Conservation (phyloP, 2,329 filamentous ascomycete species). For the Xylaria sp. region DNA sequence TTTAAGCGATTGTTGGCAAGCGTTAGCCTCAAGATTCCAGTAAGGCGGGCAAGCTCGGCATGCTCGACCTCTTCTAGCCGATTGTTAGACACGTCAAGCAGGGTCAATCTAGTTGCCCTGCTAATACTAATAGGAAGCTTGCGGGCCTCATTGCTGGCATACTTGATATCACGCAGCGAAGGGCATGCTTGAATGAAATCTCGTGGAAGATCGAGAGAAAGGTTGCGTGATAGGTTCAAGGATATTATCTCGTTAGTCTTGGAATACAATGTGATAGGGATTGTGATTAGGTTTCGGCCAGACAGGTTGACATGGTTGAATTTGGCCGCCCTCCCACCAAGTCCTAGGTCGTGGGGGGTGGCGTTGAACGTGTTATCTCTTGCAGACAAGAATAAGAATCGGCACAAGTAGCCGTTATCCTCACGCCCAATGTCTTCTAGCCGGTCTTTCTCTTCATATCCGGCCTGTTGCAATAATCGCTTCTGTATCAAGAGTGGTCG, state of each 20-base stretch:
- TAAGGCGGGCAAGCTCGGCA: conserved; percentile 77
- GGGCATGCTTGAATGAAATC: conserved; percentile 96
- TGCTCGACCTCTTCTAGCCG: conserved; percentile 85
- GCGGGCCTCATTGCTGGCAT: conserved; percentile 90
- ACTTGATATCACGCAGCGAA: conserved; percentile 93
- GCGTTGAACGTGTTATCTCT: conserved; percentile 82
- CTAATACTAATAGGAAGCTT: conserved; percentile 84
- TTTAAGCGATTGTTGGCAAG: conserved; percentile 91
- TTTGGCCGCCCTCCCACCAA: conserved; percentile 81
- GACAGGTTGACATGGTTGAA: conserved; percentile 93
- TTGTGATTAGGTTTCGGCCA: conserved; percentile 88
- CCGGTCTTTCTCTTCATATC: conserved; percentile 83
- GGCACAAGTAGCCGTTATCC: conserved; percentile 95
- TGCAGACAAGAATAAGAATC: conserved; percentile 91
- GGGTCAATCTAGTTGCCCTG: conserved; percentile 80
- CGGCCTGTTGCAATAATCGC: conserved; percentile 84
- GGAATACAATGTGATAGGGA: conserved; percentile 91
- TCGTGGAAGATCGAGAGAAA: conserved; percentile 89
- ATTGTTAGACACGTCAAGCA: conserved; percentile 95
- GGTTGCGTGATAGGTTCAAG: conserved; percentile 88
- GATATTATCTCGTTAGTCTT: conserved; percentile 93
- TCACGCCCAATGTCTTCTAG: conserved; percentile 94
- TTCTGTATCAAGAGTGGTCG: conserved; percentile 92
- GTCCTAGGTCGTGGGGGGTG: conserved; percentile 77
- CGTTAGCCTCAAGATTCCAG: conserved; percentile 83